Percentiles rank a stretch among this genome's conserved stretches.
Evolutionary conservation across 805 yeast genomes (phyloP).

Genomic region (Kodamaea lidongshanica): DNA sequence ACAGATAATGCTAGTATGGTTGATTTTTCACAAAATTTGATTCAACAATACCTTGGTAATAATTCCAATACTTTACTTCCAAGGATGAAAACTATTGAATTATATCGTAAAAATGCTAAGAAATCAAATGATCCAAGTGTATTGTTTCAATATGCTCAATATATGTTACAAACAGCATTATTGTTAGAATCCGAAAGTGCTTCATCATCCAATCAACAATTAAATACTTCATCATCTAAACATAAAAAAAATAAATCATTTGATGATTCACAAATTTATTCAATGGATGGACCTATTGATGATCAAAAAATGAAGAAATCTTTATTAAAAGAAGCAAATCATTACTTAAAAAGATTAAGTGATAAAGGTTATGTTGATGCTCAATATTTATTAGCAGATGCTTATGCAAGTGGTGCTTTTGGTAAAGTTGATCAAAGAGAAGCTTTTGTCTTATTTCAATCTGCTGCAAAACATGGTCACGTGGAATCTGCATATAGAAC

Average conservation of each 20-base stretch:
- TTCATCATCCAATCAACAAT: slow-evolving; percentile 3
- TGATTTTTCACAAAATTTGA: slow-evolving; percentile 47
- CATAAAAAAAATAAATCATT: slow-evolving; percentile 20
- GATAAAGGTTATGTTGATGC: slow-evolving; percentile 85
- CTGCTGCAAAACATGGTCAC: slow-evolving; percentile 93
- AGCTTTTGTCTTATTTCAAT: slow-evolving; percentile 69
- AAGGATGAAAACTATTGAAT: slow-evolving; percentile 75
- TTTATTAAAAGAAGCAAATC: slow-evolving; percentile 70
- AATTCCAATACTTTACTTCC: slow-evolving; percentile 54
- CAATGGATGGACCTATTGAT: slow-evolving; percentile 13
- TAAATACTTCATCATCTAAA: slow-evolving; percentile 9
- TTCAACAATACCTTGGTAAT: slow-evolving; percentile 49
- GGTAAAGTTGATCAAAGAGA: slow-evolving; percentile 75
- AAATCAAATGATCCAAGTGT: slow-evolving; percentile 79
- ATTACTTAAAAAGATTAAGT: slow-evolving; percentile 61
- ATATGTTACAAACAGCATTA: slow-evolving; percentile 79
- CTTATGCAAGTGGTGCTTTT: slow-evolving; percentile 75
- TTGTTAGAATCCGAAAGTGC: slow-evolving; percentile 38
- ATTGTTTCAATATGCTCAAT: slow-evolving; percentile 87
- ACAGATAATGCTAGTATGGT: slow-evolving; percentile 33
- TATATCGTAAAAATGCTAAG: slow-evolving; percentile 80
- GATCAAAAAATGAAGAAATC: slow-evolving; percentile 36
- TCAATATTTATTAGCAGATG: slow-evolving; percentile 88
- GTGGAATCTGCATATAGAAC: slow-evolving; percentile 88
- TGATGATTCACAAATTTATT: slow-evolving; percentile 13